Evolutionary conservation across 2,329 filamentous ascomycete species (phyloP), one percentile per base, ranked within the genome.

Genomic region (Corinectria fuckeliana): DNA sequence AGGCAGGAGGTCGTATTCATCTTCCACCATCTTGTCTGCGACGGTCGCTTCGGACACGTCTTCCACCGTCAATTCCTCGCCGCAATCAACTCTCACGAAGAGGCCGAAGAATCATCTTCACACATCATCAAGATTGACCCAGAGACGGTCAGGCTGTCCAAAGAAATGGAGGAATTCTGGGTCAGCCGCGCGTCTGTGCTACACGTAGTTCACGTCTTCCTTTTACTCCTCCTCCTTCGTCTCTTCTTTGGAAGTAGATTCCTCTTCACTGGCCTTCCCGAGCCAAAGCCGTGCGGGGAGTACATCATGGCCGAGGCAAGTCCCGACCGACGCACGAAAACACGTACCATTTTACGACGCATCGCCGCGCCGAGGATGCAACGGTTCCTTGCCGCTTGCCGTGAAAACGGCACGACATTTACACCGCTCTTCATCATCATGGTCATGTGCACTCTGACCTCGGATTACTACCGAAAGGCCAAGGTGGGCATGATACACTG

Each of bases 401-500:
- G 68, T 3, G 50, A 50, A 11, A 32, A 61, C 8, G 47, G 63
- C 0, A 61, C 64, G 6, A 71, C 62, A 0, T 69, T 71, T 11
- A 71, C 69, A 1, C 67, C 69, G 1, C 53, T 71, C 1, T 25
- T 71, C 2, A 59, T 53, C 1, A 49, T 59, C 2, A 49, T 64
- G 47, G n/a, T 62, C 4, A 18, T 54, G 1, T 52, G 52, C 28
- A 62, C 67, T 1, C 44, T 71, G 4, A 61, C 61, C 1, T 56
- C 30, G 10, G 69, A 71, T 14, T 62, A 56, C 14, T 71, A 69
- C 23, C 69, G 67, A 0, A 48, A 68, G 6, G 69, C 69, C 0
- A 67, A 64, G 38, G 53, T 71, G 2, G 63, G 59, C 11, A 48
- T 59, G 0, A 44, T 55, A 0, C 42, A 59, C 6, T 68, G 51